Base-by-base conservation (phyloP, 2,329 filamentous ascomycete species). In the Trichophyton simii region DNA sequence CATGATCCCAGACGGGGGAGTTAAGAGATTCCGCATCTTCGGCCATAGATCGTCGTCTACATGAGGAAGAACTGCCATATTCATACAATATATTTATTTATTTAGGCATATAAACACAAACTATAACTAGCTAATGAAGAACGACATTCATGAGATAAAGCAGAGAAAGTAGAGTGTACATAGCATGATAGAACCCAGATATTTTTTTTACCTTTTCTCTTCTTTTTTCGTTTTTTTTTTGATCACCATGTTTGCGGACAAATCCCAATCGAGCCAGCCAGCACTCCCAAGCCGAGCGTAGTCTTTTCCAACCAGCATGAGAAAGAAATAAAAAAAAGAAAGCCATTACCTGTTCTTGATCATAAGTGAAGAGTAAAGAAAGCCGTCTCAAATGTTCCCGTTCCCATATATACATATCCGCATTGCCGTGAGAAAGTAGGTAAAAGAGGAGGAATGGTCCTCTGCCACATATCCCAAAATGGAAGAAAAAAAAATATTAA, bases 1-100 rank as follows among this genome's bases (percentile, higher is more conserved):
- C 38, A 94, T 96, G 72, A 89, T 96, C 67, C 92, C 92, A 0
- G 91, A 97, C 73, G 91, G 92, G 38, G 91, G 92, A 25, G 88
- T 96, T 2, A 96, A 95, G 83, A 80, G 91, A 65, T 82, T 96
- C 66, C 83, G 90, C 54, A 84, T 92, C 1, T 85, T 88, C 72
- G 89, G 87, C 1, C 84, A 81, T 69, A 79, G 84, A 57, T 15
- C 15, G 8, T 15, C 11, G 15, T 36, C 54, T 9, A 54, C 20
- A 54, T 34, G 11, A 54, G 11, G 3, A 34, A 22, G 22, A 28
- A 52, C 5, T 28, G 18, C 5, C 8, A 28, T 22, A 52, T 38
- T 38, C 34, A 13, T 38, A 38, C 34, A 38, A 13, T 38, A 9
- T 38, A 38, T 38, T 38, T 38, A 4, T 3, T 38, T 38, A 38